Base-by-base conservation (phyloP, 139 green algal species). In the Raphidocelis subcapitata region DNA sequence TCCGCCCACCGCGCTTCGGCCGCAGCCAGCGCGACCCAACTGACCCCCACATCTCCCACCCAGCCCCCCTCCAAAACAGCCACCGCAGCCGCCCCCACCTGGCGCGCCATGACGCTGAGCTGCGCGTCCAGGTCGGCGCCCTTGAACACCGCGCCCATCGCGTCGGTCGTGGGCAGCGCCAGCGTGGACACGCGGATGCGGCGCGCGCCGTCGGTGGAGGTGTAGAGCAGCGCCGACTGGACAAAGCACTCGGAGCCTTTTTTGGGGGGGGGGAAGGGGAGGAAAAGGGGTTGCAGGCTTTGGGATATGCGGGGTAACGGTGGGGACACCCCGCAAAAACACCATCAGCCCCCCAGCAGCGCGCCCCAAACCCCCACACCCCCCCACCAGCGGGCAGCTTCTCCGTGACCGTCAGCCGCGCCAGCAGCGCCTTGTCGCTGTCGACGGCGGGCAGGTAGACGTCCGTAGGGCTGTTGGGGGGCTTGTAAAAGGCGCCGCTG, bases 221-320 rank as follows among this genome's bases (percentile, higher is more conserved):
- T 93, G 85, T 97, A 98, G 35, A 97, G 82, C 75, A 97, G 80
- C 46, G 92, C 92, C 70, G 86, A 89, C 84, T 96, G 91, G 35
- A 95, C 62, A 61, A 79, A 92, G 3, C 65, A 82, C 74, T 93
- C 75, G 4, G 61, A 26, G 65, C n/a, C n/a, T 14, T 21, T 14
- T 29, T 21, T 10, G 21, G 16, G 12, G 41, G 41, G 41, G 41
- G 41, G 41, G 41, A 49, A 49, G 8, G 41, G 8, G 41, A 49
- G 12, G 41, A 12, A 12, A 12, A 49, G 8, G 12, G 41, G 8
- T 49, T 8, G 41, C 8, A 12, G 8, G 41, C 8, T 8, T 8
- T 49, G 41, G 8, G 12, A 49, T 49, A 49, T 12, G 41, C 41
- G 12, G 8, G 41, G n/a, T n/a, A n/a, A n/a, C n/a, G n/a, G n/a